A percentile compares a stretch with the other conserved stretches of the same genome.
phyloP scores from a whole-genome alignment of 257 asterid species.

The Solanum megistacrolobum region DNA sequence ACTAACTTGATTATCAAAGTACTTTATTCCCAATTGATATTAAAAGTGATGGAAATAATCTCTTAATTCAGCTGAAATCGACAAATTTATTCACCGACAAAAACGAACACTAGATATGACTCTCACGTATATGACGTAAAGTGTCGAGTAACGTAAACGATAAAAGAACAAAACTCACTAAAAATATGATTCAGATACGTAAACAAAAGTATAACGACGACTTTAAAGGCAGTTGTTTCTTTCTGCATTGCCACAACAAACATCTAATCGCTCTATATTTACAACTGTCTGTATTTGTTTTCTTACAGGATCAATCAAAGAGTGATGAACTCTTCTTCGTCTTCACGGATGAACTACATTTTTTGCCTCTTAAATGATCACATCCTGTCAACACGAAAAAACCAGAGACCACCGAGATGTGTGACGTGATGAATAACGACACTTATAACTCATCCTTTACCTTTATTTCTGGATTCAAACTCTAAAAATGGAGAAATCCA shows the following conservation, averaged over 20 bases:
- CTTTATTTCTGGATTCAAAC: not conserved
- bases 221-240: not conserved
- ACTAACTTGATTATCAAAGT: not conserved
- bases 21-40: not conserved
- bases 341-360: not conserved
- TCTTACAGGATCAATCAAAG: not conserved
- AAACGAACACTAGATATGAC: not conserved
- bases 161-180: not conserved
- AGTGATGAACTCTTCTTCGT: not conserved
- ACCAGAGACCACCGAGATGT: not conserved
- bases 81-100: not conserved
- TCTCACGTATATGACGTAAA: not conserved
- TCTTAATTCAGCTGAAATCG: not conserved
- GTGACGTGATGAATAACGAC: not conserved
- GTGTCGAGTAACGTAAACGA: not conserved
- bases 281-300: no score
- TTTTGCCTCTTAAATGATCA: not conserved
- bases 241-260: not conserved
- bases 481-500: not conserved
- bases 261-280: not conserved
- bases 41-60: not conserved
- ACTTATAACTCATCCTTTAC: not conserved
- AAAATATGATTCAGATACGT: not conserved
- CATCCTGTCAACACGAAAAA: not conserved
- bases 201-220: not conserved